A percentile compares a stretch with the other conserved stretches of the same genome.
Conservation (phyloP, 1,139 yeast genomes). For the Ogataea hybrid region DNA sequence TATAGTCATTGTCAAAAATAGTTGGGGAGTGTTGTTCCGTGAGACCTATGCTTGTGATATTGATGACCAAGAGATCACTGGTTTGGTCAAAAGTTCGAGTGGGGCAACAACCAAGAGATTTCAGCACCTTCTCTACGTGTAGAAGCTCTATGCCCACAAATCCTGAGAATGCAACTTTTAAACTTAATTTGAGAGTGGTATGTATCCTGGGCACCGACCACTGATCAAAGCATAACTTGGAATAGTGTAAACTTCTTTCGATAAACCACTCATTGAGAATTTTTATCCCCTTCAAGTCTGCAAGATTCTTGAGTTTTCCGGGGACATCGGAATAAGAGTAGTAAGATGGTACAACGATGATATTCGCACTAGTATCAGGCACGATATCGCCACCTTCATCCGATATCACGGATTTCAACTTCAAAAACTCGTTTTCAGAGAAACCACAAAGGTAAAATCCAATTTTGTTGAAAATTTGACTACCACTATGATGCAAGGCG, state of each 20-base stretch:
- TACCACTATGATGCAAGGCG: too few species aligned
- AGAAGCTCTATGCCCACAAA: too few species aligned
- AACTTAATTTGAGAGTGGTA: too few species aligned
- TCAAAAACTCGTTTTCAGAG: not conserved
- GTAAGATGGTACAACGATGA: conserved; percentile 39
- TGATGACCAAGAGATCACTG: too few species aligned
- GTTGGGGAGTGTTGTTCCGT: too few species aligned
- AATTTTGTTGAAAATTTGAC: not conserved
- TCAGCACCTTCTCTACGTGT: too few species aligned
- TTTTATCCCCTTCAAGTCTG: conserved; percentile 12
- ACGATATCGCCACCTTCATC: not conserved
- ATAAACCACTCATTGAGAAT: conserved; percentile 81
- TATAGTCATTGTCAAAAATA: too few species aligned
- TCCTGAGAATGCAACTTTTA: too few species aligned
- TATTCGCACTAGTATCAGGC: too few species aligned
- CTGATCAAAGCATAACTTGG: conserved; percentile 51
- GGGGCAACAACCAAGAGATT: too few species aligned
- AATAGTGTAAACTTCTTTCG: conserved; percentile 72
- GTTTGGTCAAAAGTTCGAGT: too few species aligned
- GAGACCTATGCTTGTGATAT: too few species aligned
- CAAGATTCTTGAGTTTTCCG: not conserved
- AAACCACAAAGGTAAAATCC: not conserved
- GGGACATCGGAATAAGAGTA: conserved; percentile 10
- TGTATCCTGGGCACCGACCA: conserved; percentile 77
- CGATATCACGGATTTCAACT: not conserved